Conservation (phyloP, 306 rosid species). For the Prunus mongolica region DNA sequence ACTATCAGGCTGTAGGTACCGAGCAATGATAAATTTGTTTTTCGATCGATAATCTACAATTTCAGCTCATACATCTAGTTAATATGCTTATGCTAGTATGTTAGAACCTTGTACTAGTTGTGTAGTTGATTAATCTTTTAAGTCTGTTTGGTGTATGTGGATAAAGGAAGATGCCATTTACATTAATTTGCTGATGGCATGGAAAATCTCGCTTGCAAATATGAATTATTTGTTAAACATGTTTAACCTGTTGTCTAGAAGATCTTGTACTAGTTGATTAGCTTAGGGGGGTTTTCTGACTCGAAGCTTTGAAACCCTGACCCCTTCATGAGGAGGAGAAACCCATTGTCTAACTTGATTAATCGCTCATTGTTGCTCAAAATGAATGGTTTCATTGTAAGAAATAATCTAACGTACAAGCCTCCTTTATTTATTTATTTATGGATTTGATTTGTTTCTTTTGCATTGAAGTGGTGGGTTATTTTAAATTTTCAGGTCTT, state of each 20-base stretch:
- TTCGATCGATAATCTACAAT: not conserved
- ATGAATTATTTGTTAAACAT: not conserved
- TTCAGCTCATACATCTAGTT: not conserved
- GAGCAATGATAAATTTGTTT: not conserved
- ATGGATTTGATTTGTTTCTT: constrained; percentile 16
- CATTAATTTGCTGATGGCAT: not conserved
- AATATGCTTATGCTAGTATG: not conserved
- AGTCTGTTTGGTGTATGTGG: not conserved
- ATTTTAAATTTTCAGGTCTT: constrained; percentile 55
- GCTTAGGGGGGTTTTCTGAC: not conserved
- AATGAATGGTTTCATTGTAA: too few relatives aligned
- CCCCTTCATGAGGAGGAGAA: not conserved
- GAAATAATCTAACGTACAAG: not conserved
- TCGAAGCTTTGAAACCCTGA: not conserved
- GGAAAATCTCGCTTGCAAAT: not conserved
- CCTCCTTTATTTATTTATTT: not conserved
- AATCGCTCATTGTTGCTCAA: too few relatives aligned
- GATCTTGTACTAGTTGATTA: not conserved
- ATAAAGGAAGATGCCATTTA: not conserved
- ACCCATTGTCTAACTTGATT: too few relatives aligned
- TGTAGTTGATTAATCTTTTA: not conserved
- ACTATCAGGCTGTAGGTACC: not conserved
- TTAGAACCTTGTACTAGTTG: not conserved
- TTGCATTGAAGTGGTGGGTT: constrained; percentile 21
- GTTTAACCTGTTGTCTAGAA: not conserved